Evolutionary conservation across 2,329 filamentous ascomycete species (phyloP).

Genomic region (Raffaelea arxii): DNA sequence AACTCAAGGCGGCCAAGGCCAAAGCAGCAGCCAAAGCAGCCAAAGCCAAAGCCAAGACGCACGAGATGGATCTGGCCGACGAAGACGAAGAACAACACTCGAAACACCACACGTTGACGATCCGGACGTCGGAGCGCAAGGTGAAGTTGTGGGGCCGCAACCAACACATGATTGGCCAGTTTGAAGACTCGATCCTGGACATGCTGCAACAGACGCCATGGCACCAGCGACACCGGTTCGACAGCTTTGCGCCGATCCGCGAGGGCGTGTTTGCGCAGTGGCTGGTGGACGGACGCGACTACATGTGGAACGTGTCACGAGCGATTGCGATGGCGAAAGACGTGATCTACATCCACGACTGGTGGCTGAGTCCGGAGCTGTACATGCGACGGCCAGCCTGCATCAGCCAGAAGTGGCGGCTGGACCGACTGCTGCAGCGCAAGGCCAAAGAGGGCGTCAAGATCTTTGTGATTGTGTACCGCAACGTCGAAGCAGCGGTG

Average conservation of each 20-base stretch:
- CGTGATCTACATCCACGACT: slow-evolving; percentile 98
- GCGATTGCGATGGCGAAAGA: slow-evolving; percentile 96
- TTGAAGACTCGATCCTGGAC: slow-evolving; percentile 81
- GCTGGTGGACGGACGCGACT: slow-evolving; percentile 92
- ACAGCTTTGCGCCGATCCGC: slow-evolving; percentile 86
- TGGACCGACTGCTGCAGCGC: slow-evolving; percentile 84
- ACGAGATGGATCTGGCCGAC: slow-evolving; percentile 40
- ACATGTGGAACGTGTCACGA: slow-evolving; percentile 98
- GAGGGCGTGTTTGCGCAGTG: slow-evolving; percentile 84
- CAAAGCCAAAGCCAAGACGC: not conserved
- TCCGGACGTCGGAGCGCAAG: slow-evolving; percentile 88
- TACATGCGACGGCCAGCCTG: slow-evolving; percentile 90
- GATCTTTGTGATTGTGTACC: slow-evolving; percentile 94
- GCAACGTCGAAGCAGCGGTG: slow-evolving; percentile 93
- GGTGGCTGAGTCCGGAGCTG: slow-evolving; percentile 90
- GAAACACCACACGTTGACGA: slow-evolving; percentile 74
- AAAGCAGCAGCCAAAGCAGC: slow-evolving; percentile 22
- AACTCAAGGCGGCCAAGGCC: not conserved
- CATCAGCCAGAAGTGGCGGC: slow-evolving; percentile 95
- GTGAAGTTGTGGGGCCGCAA: slow-evolving; percentile 86
- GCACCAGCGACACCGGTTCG: slow-evolving; percentile 76
- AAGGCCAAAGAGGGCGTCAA: slow-evolving; percentile 95
- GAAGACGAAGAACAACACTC: slow-evolving; percentile 17
- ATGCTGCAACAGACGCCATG: slow-evolving; percentile 80
- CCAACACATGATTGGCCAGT: slow-evolving; percentile 80